Conservation (phyloP, 345 rosid species). For the Eutrema japonicum region DNA sequence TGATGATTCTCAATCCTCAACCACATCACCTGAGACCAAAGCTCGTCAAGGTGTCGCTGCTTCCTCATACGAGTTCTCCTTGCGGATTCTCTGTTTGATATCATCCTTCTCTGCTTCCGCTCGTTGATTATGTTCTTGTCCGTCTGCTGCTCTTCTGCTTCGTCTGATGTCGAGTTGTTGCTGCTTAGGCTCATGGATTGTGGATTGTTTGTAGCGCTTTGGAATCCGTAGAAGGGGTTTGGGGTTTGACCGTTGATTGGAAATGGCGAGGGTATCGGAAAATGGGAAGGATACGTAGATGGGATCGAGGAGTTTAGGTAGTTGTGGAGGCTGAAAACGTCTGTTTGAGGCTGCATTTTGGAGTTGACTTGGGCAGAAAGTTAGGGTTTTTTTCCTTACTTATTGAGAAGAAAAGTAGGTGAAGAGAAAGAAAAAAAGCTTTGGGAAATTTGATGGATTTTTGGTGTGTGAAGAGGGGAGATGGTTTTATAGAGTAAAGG, state of each 20-base stretch:
- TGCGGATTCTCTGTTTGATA: constrained; percentile 91
- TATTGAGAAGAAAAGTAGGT: constrained; percentile 18
- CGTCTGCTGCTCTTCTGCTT: constrained; percentile 76
- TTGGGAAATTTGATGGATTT: constrained; percentile 12
- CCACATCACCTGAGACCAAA: constrained; percentile 88
- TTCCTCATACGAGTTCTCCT: constrained; percentile 94
- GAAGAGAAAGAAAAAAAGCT: neutral
- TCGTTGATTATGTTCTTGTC: constrained; percentile 61
- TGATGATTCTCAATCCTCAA: constrained; percentile 81
- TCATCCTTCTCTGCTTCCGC: constrained; percentile 86
- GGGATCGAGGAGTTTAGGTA: constrained; percentile 42
- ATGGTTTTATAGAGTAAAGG: constrained; percentile 35
- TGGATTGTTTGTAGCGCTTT: constrained; percentile 39
- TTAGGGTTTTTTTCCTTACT: constrained; percentile 12
- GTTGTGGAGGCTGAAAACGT: constrained; percentile 54
- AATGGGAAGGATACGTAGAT: constrained; percentile 54
- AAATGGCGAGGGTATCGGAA: constrained; percentile 42
- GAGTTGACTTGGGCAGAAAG: constrained; percentile 26
- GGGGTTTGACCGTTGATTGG: constrained; percentile 40
- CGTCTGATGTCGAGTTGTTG: constrained; percentile 83
- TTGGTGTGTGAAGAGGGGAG: constrained; percentile 30
- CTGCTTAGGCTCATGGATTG: constrained; percentile 65
- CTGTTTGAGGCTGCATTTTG: constrained; percentile 41
- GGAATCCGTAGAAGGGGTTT: constrained; percentile 44
- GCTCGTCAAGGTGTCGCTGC: constrained; percentile 92